Percentiles rank a stretch among this genome's conserved stretches.
These are phyloP conservation scores for Meira miltonrushii DNA, from an alignment of 1,284 basidiomycete genomes.

Conservation along the genomic window DNA sequence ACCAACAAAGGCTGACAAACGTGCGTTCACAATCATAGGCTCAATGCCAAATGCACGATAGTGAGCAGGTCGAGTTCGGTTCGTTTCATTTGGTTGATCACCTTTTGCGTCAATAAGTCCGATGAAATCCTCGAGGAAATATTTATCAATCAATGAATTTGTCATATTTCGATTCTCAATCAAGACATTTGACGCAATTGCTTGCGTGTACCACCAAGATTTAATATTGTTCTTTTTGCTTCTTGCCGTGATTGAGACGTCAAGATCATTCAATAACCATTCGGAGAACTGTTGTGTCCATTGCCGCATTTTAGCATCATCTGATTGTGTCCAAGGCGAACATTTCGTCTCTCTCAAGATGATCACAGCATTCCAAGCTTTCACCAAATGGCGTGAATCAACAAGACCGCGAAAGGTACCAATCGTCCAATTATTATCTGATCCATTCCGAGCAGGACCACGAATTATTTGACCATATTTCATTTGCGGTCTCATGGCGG, in stretches of 20 bases:
- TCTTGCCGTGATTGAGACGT: constrained; percentile 58
- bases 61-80: constrained; percentile 63
- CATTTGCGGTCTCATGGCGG: constrained; percentile 66
- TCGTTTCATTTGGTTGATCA: constrained; percentile 62
- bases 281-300: constrained; percentile 60
- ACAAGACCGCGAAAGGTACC: constrained; percentile 59
- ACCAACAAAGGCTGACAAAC: constrained; percentile 59
- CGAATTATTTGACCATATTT: constrained; percentile 65
- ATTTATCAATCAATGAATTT: constrained; percentile 53
- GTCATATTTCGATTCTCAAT: constrained; percentile 57
- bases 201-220: constrained; percentile 56
- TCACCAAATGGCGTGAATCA: constrained; percentile 63
- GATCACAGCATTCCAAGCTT: constrained; percentile 61
- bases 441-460: constrained; percentile 61
- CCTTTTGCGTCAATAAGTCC: constrained; percentile 59
- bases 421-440: background rate
- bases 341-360: constrained; percentile 59
- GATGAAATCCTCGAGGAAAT: constrained; percentile 57
- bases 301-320: constrained; percentile 57
- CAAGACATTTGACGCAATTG: constrained; percentile 58
- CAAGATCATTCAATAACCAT: constrained; percentile 60
- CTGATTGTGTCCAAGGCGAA: constrained; percentile 60
- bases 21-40: constrained; percentile 64
- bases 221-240: constrained; percentile 63
- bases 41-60: constrained; percentile 66